Percentiles rank a stretch among this genome's conserved stretches.
phyloP scores from a whole-genome alignment of 2,329 filamentous ascomycete species.

The Westerdykella aurantiaca region DNA sequence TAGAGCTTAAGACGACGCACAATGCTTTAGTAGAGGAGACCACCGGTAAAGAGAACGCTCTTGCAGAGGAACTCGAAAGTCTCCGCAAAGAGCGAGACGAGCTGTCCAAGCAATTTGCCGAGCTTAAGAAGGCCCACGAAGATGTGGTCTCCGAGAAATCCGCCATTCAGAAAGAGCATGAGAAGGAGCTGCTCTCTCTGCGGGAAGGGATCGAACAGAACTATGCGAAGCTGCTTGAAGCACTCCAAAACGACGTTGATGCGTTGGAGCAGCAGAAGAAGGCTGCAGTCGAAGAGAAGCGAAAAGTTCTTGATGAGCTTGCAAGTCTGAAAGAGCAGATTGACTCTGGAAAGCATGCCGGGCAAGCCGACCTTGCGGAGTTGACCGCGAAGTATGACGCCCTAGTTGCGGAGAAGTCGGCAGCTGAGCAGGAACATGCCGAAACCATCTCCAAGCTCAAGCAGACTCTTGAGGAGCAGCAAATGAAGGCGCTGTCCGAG shows the following conservation, averaged over 20 bases:
- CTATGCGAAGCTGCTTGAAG: constrained; percentile 24
- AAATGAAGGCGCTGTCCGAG: constrained; percentile 18
- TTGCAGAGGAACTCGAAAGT: constrained; percentile 16
- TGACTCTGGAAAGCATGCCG: constrained; percentile 13
- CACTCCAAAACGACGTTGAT: constrained; percentile 19
- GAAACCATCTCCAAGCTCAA: constrained; percentile 21
- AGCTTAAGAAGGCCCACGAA: constrained; percentile 19
- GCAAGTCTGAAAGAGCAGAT: constrained; percentile 16
- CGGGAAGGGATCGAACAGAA: constrained; percentile 28
- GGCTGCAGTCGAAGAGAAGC: constrained; percentile 16
- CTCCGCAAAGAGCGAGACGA: constrained; percentile 15
- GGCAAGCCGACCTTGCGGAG: constrained; percentile 14
- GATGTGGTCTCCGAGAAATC: constrained; percentile 13
- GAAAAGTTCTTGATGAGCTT: constrained; percentile 24
- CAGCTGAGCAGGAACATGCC: constrained; percentile 25
- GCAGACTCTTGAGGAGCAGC: constrained; percentile 22
- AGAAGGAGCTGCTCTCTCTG: constrained; percentile 19
- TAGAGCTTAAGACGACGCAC: constrained; percentile 10
- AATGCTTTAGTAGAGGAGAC: constrained; percentile 17
- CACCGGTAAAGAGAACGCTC: constrained; percentile 8
- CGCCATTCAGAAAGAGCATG: constrained; percentile 16
- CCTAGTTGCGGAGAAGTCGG: constrained; percentile 21
- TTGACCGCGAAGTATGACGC: constrained; percentile 23
- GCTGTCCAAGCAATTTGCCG: constrained; percentile 15
- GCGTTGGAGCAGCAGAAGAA: constrained; percentile 27